Percentiles rank a stretch among this genome's conserved stretches.
These are phyloP conservation scores for Pseudogymnoascus sp. DNA, from an alignment of 2,329 filamentous ascomycete genomes.

Conservation along the genomic window DNA sequence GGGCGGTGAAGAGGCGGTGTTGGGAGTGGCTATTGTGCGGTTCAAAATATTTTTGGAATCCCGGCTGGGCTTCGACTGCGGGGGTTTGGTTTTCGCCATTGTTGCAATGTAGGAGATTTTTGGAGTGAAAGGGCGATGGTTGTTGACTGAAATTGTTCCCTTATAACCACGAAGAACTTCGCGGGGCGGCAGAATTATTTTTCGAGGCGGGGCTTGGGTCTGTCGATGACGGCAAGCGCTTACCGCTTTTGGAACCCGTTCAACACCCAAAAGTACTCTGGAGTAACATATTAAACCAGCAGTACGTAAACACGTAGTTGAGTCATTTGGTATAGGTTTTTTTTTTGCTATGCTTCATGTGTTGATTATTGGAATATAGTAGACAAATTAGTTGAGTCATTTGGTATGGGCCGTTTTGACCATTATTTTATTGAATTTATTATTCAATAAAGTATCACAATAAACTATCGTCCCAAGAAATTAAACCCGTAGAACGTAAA, in stretches of 20 bases:
- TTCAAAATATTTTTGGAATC: slow-evolving; percentile 24
- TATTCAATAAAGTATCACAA: background rate
- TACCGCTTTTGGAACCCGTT: slow-evolving; percentile 4
- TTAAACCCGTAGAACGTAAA: background rate
- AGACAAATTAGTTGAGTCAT: background rate
- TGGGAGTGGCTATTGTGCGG: slow-evolving; percentile 20
- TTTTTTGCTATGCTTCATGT: background rate
- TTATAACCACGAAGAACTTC: slow-evolving; percentile 4
- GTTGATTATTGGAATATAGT: background rate
- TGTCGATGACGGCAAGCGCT: slow-evolving; percentile 4
- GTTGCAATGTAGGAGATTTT: slow-evolving; percentile 9
- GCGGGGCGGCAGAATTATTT: slow-evolving; percentile 10
- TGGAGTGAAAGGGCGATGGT: background rate
- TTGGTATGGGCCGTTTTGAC: background rate
- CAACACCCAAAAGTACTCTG: background rate
- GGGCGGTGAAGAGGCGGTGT: slow-evolving; percentile 21
- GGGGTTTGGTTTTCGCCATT: slow-evolving; percentile 31
- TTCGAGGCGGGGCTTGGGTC: slow-evolving; percentile 3
- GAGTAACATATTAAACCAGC: background rate
- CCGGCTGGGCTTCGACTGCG: slow-evolving; percentile 25
- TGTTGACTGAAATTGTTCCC: slow-evolving; percentile 1
- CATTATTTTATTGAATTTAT: background rate
- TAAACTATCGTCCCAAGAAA: background rate
- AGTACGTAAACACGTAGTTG: background rate
- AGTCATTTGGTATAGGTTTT: background rate